Evolutionary conservation across 2,329 filamentous ascomycete genomes (phyloP).

Genomic region (Aspergillus fructus): DNA sequence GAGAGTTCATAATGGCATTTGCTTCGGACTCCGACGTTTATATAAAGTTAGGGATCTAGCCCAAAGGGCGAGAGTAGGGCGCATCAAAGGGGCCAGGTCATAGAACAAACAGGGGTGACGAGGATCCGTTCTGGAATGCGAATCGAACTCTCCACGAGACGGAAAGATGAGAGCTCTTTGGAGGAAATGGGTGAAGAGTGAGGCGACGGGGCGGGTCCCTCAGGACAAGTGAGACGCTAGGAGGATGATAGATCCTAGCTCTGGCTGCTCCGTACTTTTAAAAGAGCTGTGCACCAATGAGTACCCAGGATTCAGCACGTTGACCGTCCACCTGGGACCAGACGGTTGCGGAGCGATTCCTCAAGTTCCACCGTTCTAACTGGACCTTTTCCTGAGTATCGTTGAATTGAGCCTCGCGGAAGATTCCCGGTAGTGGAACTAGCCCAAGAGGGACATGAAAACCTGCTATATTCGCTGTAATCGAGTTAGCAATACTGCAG

Average conservation of each 20-base stretch:
- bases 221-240: slow-evolving; percentile 9
- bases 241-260: slow-evolving; percentile 8
- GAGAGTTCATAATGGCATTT: slow-evolving; percentile 16
- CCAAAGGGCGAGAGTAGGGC: slow-evolving; percentile 8
- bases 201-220: slow-evolving; percentile 21
- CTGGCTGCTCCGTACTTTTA: slow-evolving; percentile 12
- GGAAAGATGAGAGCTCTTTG: slow-evolving; percentile 20
- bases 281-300: slow-evolving; percentile 18
- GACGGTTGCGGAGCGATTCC: slow-evolving; percentile 14
- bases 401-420: slow-evolving; percentile 4
- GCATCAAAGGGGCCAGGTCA: slow-evolving; percentile 9
- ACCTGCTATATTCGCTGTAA: not conserved
- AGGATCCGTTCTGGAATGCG: slow-evolving; percentile 24
- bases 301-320: slow-evolving; percentile 16
- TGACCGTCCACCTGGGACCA: slow-evolving; percentile 18
- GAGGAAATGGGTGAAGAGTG: slow-evolving; percentile 20
- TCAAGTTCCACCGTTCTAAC: slow-evolving; percentile 17
- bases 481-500: not conserved
- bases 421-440: slow-evolving; percentile 8
- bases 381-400: slow-evolving; percentile 7
- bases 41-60: slow-evolving; percentile 16
- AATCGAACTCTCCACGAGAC: slow-evolving; percentile 21
- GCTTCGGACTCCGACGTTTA: slow-evolving; percentile 13
- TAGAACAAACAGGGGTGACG: slow-evolving; percentile 13
- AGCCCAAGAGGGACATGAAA: not conserved